Evolutionary conservation across 2,329 filamentous ascomycete genomes (phyloP), one percentile per base, ranked within the genome.

Genomic region (Sporothrix humicola): DNA sequence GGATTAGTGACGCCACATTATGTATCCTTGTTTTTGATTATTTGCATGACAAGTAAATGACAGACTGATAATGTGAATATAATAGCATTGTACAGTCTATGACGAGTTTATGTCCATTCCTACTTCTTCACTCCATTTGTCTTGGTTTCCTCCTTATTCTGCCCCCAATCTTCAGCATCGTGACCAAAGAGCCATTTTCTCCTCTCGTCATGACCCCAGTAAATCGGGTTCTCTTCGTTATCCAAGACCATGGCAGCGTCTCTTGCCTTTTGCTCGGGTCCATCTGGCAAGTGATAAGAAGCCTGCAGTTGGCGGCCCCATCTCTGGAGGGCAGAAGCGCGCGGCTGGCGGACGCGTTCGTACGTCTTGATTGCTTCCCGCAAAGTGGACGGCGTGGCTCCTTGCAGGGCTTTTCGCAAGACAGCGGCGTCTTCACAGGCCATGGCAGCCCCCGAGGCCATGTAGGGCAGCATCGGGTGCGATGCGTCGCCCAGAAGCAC

Each of bases 391-490:
- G 42, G 46, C 9, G 61, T 59, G 2, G 59, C 48, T 1, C 58
- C 42, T 20, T 61, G 61, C 4, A 77, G 70, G n/a, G 72, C 56
- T 23, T 73, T 74, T 12, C 76, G 61, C 31, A 77, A 72, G 6
- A 61, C 71, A 12, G 80, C 83, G 0, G 81, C 84, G 69, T 85
- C 84, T 75, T 86, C 84, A 4, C 82, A 81, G 0, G 83, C 80
- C 75, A 83, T 82, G 2, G 83, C 82, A 1, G 84, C 84, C 6
- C 84, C 84, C 74, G 85, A 83, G 0, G 84, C 84, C 50, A 85
- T 79, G 74, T 86, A 85, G 0, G 84, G 85, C 8, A 86, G 80
- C 78, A 85, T 86, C 0, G 84, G 83, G 76, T 86, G 84, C 70
- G 81, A 83, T 6, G 82, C 78, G 72, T 86, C 85, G 2, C 84